phyloP scores from a whole-genome alignment of 371 early-diverging fungal genomes.

The Rhizopus arrhizus region DNA sequence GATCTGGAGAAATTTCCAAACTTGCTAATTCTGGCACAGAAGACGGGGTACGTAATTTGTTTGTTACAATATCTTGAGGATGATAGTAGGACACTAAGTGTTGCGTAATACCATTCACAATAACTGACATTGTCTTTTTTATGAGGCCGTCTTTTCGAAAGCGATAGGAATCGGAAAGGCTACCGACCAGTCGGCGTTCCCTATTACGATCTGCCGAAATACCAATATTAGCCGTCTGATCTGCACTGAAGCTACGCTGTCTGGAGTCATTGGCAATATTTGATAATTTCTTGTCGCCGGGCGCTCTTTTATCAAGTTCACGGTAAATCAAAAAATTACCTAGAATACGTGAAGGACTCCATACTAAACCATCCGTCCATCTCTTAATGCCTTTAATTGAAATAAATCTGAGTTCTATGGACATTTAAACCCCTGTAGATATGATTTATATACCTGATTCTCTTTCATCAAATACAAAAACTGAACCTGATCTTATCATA shows the following conservation, averaged over 20 bases:
- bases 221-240: constrained; percentile 32
- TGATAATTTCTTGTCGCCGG: constrained; percentile 39
- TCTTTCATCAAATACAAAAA: constrained; percentile 78
- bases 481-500: constrained; percentile 69
- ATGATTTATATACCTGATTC: constrained; percentile 61
- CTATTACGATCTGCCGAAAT: constrained; percentile 34
- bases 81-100: constrained; percentile 88
- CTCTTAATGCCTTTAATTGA: constrained; percentile 60
- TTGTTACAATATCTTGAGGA: constrained; percentile 70
- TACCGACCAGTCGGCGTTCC: constrained; percentile 63
- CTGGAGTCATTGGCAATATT: constrained; percentile 30
- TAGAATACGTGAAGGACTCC: constrained; percentile 76
- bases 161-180: constrained; percentile 64
- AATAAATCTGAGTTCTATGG: not conserved
- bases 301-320: constrained; percentile 55
- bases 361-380: constrained; percentile 76
- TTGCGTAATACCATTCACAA: constrained; percentile 74
- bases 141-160: constrained; percentile 84
- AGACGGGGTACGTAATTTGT: constrained; percentile 61
- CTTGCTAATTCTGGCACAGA: constrained; percentile 59
- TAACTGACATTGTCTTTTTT: constrained; percentile 87
- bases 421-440: constrained; percentile 10
- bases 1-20: constrained; percentile 63
- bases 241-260: constrained; percentile 38
- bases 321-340: constrained; percentile 69